Conservation (phyloP, 768 basidiomycete species). For the Russula abietina region DNA sequence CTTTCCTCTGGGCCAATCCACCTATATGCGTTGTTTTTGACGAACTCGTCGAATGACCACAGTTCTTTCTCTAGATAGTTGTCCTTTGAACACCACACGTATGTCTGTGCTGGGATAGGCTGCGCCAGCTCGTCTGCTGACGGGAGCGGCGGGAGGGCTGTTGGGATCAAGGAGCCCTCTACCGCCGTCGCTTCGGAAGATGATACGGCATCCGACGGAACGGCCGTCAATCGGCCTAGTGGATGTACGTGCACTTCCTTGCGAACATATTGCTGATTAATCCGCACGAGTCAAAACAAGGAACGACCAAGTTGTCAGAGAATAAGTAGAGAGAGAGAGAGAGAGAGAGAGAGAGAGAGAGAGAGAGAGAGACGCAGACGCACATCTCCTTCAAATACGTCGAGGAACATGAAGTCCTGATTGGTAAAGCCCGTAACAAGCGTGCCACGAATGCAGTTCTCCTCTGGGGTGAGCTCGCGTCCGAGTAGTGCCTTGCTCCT, state of each 20-base stretch:
- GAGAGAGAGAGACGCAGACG: conserved; percentile 28
- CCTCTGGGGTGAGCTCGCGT: conserved; percentile 49
- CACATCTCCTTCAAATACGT: conserved; percentile 79
- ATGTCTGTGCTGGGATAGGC: conserved; percentile 55
- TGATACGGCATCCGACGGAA: conserved; percentile 23
- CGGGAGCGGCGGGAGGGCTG: conserved; percentile 40
- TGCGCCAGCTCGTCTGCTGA: conserved; percentile 31
- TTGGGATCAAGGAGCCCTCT: conserved; percentile 35
- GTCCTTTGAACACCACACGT: conserved; percentile 53
- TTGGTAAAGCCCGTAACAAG: conserved; percentile 66
- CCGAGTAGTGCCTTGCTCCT: conserved; percentile 36
- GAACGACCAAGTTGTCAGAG: not conserved
- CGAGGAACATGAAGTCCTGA: conserved; percentile 60
- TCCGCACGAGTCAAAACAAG: not conserved
- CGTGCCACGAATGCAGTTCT: conserved; percentile 70
- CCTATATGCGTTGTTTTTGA: conserved; percentile 66
- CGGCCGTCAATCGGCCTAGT: conserved; percentile 38
- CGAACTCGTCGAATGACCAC: conserved; percentile 83
- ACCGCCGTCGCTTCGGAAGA: conserved; percentile 12
- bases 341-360: no score
- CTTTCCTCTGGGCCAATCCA: conserved; percentile 52
- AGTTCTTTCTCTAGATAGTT: conserved; percentile 46
- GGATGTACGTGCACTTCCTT: conserved; percentile 49
- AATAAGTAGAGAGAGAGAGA: not conserved
- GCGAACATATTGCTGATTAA: conserved; percentile 64